Conservation (phyloP, 768 basidiomycete genomes). For the Mycena chlorophos region DNA sequence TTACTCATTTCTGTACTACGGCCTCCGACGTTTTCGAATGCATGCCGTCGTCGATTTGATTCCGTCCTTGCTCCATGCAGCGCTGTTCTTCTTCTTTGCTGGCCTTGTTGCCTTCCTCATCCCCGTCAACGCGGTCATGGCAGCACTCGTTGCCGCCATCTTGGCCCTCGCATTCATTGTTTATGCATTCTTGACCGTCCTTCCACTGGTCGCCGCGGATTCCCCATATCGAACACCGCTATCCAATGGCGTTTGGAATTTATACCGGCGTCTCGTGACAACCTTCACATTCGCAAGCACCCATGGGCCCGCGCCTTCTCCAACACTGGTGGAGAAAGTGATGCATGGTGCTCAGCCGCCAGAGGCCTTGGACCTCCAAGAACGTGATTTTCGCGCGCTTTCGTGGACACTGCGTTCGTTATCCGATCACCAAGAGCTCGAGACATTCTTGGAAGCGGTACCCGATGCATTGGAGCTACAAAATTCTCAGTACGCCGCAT, state of each 20-base stretch:
- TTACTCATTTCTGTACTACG: neutral
- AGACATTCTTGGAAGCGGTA: neutral
- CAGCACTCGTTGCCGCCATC: conserved; percentile 5
- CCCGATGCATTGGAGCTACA: neutral
- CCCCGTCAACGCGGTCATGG: conserved; percentile 1
- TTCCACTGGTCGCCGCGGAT: conserved; percentile 10
- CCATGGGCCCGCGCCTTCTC: neutral
- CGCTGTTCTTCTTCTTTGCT: conserved; percentile 3
- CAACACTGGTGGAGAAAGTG: neutral
- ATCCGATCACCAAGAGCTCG: neutral
- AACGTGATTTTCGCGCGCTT: neutral
- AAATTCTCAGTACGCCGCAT: neutral
- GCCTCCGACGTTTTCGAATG: neutral
- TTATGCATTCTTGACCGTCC: conserved; percentile 15
- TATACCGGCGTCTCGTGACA: neutral
- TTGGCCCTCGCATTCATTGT: neutral
- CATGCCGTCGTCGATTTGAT: neutral
- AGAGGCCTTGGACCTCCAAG: neutral
- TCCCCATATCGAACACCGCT: conserved; percentile 19
- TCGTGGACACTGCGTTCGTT: neutral
- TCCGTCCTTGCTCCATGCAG: conserved; percentile 1
- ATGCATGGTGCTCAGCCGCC: neutral
- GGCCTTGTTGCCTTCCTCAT: conserved; percentile 5
- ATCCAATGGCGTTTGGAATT: conserved; percentile 8
- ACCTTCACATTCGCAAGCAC: neutral